phyloP scores from a whole-genome alignment of 768 basidiomycete species.

The Leccinum broughii region DNA sequence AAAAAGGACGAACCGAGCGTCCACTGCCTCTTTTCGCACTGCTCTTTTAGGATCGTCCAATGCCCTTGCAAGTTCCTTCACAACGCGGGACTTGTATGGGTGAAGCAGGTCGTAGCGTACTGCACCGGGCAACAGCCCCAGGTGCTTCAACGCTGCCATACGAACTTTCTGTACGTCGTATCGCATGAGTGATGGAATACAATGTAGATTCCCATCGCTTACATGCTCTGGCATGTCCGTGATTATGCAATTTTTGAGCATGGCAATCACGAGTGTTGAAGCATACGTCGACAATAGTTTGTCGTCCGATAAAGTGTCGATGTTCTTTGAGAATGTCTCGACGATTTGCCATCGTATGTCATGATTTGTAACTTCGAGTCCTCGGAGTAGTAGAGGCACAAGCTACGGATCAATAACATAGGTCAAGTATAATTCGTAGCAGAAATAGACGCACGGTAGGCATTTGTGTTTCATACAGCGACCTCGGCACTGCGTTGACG shows the following conservation, averaged over 20 bases:
- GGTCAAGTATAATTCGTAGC: not conserved
- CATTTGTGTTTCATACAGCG: slow-evolving; percentile 70
- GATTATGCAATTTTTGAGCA: slow-evolving; percentile 65
- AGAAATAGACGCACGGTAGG: slow-evolving; percentile 43
- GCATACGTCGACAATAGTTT: slow-evolving; percentile 68
- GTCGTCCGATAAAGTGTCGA: slow-evolving; percentile 55
- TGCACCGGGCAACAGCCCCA: slow-evolving; percentile 69
- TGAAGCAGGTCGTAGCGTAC: slow-evolving; percentile 86
- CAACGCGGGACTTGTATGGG: slow-evolving; percentile 68
- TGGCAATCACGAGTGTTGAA: slow-evolving; percentile 61
- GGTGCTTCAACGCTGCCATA: slow-evolving; percentile 68
- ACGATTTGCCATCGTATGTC: slow-evolving; percentile 79
- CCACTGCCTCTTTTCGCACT: slow-evolving; percentile 88
- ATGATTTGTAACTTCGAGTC: slow-evolving; percentile 74
- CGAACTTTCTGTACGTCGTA: slow-evolving; percentile 63
- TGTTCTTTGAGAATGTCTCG: slow-evolving; percentile 70
- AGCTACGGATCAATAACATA: slow-evolving; percentile 50
- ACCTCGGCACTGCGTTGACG: slow-evolving; percentile 76
- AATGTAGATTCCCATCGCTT: slow-evolving; percentile 20
- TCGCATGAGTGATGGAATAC: not conserved
- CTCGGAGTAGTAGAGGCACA: slow-evolving; percentile 83
- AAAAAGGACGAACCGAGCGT: slow-evolving; percentile 73
- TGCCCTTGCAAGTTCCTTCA: slow-evolving; percentile 70
- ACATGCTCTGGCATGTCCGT: slow-evolving; percentile 58
- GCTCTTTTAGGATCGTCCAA: slow-evolving; percentile 88